Conservation (phyloP, 306 rosid genomes). For the Echinosophora koreensis region DNA sequence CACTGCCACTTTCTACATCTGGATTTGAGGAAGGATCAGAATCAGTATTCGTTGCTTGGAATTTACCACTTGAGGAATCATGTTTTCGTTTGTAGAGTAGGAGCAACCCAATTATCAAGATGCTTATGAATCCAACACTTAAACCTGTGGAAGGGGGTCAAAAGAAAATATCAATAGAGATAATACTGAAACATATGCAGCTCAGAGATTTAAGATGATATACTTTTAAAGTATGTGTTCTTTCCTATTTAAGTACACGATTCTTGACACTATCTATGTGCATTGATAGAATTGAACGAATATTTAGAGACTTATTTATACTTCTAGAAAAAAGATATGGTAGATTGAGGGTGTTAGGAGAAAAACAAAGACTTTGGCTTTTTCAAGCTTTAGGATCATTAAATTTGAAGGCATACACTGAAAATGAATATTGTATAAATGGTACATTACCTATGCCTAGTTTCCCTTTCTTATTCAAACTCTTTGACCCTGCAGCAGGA, state of each 20-base stretch:
- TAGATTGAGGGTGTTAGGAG: neutral
- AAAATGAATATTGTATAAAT: neutral
- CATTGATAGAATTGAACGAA: neutral
- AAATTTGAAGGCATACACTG: neutral
- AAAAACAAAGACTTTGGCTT: neutral
- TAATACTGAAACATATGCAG: neutral
- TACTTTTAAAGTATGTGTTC: neutral
- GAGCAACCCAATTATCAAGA: conserved; percentile 1
- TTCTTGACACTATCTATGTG: neutral
- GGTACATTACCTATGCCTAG: conserved; percentile 56
- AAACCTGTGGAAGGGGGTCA: conserved; percentile 30
- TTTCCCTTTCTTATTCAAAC: conserved; percentile 13
- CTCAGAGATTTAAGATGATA: neutral
- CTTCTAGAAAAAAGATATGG: neutral
- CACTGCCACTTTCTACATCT: conserved; percentile 16
- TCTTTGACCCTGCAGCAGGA: conserved; percentile 39
- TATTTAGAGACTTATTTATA: neutral
- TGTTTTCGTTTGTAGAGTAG: conserved; percentile 15
- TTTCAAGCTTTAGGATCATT: neutral
- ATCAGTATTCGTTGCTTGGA: conserved; percentile 26
- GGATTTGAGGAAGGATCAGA: conserved; percentile 13
- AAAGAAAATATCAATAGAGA: conserved; percentile 31
- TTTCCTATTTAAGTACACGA: conserved; percentile 7
- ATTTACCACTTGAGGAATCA: conserved; percentile 8
- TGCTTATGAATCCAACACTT: conserved; percentile 16